A percentile compares a stretch with the other conserved stretches of the same genome.
Evolutionary conservation across 1,139 yeast genomes (phyloP).

Genomic region (Hyphopichia fennica): DNA sequence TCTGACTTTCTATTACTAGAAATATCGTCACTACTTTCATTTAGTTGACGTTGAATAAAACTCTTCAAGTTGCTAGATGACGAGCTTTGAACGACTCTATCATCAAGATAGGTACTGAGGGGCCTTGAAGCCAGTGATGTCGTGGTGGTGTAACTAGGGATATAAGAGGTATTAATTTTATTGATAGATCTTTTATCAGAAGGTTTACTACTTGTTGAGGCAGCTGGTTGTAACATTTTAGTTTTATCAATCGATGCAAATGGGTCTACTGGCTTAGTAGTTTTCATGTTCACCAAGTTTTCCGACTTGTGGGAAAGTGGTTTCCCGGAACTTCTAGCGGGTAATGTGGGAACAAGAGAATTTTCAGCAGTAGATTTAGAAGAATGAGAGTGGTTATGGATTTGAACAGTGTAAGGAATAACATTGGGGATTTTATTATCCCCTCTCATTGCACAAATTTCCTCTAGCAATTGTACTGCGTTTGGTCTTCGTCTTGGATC

Average conservation of each 20-base stretch:
- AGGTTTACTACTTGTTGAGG: conserved; percentile 5
- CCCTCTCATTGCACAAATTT: conserved; percentile 63
- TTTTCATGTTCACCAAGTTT: conserved; percentile 2
- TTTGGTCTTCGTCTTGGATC: conserved; percentile 75
- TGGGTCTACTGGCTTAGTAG: conserved; percentile 24
- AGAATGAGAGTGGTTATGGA: conserved; percentile 6
- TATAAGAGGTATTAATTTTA: conserved; percentile 22
- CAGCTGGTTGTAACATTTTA: conserved; percentile 17
- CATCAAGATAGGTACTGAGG: conserved; percentile 10
- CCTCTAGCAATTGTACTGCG: conserved; percentile 68
- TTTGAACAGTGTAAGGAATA: conserved; percentile 34
- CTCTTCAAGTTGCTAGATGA: conserved; percentile 25
- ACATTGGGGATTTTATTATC: conserved; percentile 52
- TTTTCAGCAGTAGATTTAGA: background rate
- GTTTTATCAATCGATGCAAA: conserved; percentile 41
- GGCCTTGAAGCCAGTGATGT: conserved; percentile 7
- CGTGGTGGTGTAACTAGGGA: conserved; percentile 5
- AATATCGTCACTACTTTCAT: conserved; percentile 22
- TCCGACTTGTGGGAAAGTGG: background rate
- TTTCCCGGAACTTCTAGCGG: background rate
- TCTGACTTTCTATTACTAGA: conserved; percentile 15
- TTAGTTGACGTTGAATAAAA: conserved; percentile 35
- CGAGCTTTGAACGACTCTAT: conserved; percentile 8
- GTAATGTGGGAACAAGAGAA: conserved; percentile 2
- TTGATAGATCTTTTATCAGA: conserved; percentile 7